A percentile compares a stretch with the other conserved stretches of the same genome.
These are phyloP conservation scores for Trematosphaeria pertusa DNA, from an alignment of 2,329 filamentous ascomycete genomes.

Conservation along the genomic window DNA sequence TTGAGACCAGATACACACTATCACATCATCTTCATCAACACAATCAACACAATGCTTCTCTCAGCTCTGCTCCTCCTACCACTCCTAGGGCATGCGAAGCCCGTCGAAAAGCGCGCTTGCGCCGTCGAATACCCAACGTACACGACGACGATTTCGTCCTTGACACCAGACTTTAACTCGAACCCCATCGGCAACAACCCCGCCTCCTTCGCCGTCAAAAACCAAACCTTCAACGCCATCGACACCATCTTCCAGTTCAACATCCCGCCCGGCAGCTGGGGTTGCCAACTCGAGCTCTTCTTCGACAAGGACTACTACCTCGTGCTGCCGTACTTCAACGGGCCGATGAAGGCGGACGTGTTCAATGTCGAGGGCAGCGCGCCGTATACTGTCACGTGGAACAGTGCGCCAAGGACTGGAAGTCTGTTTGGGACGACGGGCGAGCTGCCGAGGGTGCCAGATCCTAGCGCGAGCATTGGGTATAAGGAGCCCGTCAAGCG, in stretches of 20 bases:
- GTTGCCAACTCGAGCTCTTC: constrained; percentile 22
- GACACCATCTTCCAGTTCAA: background rate
- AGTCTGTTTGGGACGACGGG: background rate
- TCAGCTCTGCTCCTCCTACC: background rate
- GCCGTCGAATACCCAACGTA: background rate
- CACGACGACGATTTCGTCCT: background rate
- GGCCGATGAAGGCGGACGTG: background rate
- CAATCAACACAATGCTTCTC: too few relatives aligned
- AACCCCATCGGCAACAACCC: background rate
- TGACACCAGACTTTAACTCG: background rate
- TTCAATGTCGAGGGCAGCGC: background rate
- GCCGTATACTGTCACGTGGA: background rate
- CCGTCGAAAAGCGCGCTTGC: background rate
- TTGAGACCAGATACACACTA: too few relatives aligned
- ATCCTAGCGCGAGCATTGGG: background rate
- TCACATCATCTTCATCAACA: too few relatives aligned
- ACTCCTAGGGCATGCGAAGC: background rate
- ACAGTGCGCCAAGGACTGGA: background rate
- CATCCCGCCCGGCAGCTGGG: constrained; percentile 12
- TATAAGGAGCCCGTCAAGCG: background rate
- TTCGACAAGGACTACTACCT: constrained; percentile 11
- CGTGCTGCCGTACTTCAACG: background rate
- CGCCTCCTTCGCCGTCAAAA: background rate
- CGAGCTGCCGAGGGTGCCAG: background rate
- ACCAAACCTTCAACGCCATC: background rate